Conservation (phyloP, 345 rosid genomes). For the Citrus glauca region DNA sequence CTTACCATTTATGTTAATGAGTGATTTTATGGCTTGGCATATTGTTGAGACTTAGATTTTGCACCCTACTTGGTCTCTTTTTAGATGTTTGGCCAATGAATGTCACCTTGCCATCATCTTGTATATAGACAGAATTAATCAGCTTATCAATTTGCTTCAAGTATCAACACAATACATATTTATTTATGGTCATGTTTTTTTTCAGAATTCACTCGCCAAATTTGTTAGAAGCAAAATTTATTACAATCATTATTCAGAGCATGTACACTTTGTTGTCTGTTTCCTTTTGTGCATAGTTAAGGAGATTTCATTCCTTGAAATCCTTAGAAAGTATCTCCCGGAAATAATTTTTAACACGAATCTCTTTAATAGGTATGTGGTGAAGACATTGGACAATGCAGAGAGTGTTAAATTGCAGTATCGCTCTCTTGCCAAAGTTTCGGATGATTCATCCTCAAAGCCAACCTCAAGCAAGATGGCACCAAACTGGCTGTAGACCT, state of each 20-base stretch:
- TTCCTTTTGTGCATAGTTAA: not conserved
- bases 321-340: not conserved
- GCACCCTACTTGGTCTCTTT: not conserved
- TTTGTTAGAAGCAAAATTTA: not conserved
- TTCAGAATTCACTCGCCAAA: not conserved
- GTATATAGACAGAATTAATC: not conserved
- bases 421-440: slow-evolving; percentile 74
- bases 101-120: no score
- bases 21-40: not conserved
- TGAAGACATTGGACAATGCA: slow-evolving; percentile 86
- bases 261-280: not conserved
- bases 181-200: not conserved
- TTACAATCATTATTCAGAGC: not conserved
- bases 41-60: not conserved
- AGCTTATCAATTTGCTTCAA: not conserved
- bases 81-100: not conserved
- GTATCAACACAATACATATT: not conserved
- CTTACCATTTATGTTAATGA: not conserved
- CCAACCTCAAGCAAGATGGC: slow-evolving; percentile 47
- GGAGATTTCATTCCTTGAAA: not conserved
- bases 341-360: not conserved
- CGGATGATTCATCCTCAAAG: slow-evolving; percentile 39
- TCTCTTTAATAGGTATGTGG: slow-evolving; percentile 65
- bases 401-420: slow-evolving; percentile 91
- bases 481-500: slow-evolving; percentile 53